Base-by-base conservation (phyloP, 257 asterid species). In the Oldenlandia corymbosa region DNA sequence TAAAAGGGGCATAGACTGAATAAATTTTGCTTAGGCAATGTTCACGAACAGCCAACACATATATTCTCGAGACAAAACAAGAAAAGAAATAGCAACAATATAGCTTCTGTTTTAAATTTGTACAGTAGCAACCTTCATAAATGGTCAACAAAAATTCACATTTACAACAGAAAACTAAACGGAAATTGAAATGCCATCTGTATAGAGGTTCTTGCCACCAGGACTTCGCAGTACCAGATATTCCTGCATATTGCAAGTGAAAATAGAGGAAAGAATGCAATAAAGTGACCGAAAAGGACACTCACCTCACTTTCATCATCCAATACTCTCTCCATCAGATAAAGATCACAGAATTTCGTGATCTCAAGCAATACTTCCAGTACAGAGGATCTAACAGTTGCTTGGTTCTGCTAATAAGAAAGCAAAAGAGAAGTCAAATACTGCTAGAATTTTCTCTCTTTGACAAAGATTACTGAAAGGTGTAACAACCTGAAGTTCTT, bases 291-390 rank as follows among this genome's bases (percentile, higher is more conserved):
- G 60, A 63, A 31, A 8, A 31, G 73, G 58, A 62, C 51, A 72
- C 80, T 77, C 72, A 92, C 99, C 75, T 84, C 99, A 54, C 87
- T 87, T 73, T 82, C 90, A 56, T 90, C 99, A 71, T 92, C 96
- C 73, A 92, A 76, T 66, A 92, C 96, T 68, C 89, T 81, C 66
- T 92, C 99, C 99, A 92, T 92, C 66, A 92, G 90, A 85, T 92
- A 92, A 62, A 92, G 88, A 82, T 92, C 99, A 68, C 94, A 87
- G 68, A 74, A 87, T 78, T 90, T 89, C 7, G 97, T 87, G 80
- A 92, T 73, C 73, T 92, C 99, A 43, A 82, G 94, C 83, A 92
- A 80, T 68, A 90, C 83, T 81, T 90, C 94, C 18, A 85, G 80
- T 73, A 87, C 94, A 53, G 97, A 89, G 61, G 95, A 76, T 69